Evolutionary conservation across 805 yeast genomes (phyloP).

Genomic region (Citeromyces matritensis): DNA sequence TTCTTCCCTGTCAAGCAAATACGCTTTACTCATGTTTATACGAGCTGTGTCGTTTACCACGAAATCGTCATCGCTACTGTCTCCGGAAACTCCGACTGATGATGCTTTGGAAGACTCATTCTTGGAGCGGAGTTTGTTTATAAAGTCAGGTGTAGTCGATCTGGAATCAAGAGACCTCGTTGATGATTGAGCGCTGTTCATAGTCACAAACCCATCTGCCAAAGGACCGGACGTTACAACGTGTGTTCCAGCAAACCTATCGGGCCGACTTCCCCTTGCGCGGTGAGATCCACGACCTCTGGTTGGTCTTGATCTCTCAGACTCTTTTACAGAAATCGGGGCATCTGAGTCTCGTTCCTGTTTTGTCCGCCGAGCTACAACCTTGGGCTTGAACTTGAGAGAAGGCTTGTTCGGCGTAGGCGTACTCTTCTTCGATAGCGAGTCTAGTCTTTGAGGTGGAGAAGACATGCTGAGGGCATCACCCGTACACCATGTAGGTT

Average conservation of each 20-base stretch:
- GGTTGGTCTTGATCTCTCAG: constrained; percentile 12
- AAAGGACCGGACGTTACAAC: constrained; percentile 62
- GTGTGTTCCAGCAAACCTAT: constrained; percentile 2
- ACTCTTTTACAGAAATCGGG: constrained; percentile 19
- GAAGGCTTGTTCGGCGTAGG: constrained; percentile 24
- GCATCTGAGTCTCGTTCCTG: constrained; percentile 76
- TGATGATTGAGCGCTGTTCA: constrained; percentile 13
- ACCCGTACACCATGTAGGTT: background rate
- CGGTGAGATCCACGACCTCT: constrained; percentile 19
- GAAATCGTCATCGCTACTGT: constrained; percentile 13
- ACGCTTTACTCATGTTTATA: constrained; percentile 53
- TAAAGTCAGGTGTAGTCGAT: constrained; percentile 25
- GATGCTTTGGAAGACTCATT: constrained; percentile 6
- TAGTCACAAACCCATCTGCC: constrained; percentile 44
- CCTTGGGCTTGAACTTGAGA: constrained; percentile 74
- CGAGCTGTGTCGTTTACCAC: constrained; percentile 18
- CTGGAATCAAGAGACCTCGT: constrained; percentile 9
- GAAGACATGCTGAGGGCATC: background rate
- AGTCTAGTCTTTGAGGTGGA: constrained; percentile 16
- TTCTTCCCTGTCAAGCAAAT: constrained; percentile 33
- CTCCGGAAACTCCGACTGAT: constrained; percentile 21
- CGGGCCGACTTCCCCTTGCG: constrained; percentile 13
- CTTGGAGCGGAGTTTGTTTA: constrained; percentile 14
- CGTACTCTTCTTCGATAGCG: constrained; percentile 15
- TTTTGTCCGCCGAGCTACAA: constrained; percentile 68